Evolutionary conservation across 495 filamentous ascomycete genomes (phyloP).

Genomic region (Endocarpon pusillum): DNA sequence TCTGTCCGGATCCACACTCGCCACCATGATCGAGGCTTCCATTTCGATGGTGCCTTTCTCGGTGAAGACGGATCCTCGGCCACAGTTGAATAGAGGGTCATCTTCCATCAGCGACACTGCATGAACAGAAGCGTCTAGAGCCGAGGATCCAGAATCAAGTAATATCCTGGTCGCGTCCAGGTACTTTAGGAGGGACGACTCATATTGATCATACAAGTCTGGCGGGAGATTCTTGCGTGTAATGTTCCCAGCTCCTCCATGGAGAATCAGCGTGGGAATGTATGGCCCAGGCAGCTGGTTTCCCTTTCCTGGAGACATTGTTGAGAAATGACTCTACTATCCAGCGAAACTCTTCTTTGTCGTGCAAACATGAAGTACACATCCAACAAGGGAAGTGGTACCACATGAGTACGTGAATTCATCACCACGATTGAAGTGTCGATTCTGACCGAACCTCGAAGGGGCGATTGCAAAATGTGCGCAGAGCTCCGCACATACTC

Average conservation of each 20-base stretch:
- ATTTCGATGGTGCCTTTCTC: conserved; percentile 67
- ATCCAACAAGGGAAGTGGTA: no score
- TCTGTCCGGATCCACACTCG: conserved; percentile 13
- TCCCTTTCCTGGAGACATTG: no score
- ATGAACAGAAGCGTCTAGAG: conserved; percentile 56
- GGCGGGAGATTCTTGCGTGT: conserved; percentile 47
- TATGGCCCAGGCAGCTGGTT: no score
- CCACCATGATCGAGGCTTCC: conserved; percentile 84
- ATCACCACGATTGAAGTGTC: no score
- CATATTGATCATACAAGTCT: conserved; percentile 39
- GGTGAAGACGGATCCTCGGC: conserved; percentile 75
- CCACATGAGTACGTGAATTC: no score
- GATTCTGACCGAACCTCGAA: no score
- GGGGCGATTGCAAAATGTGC: no score
- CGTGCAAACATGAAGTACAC: no score
- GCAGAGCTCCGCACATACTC: no score
- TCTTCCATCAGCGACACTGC: conserved; percentile 68
- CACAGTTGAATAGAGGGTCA: conserved; percentile 71
- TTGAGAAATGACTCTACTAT: no score
- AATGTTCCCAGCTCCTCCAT: conserved; percentile 78
- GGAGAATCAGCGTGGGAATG: conserved; percentile 61
- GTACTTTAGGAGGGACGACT: conserved; percentile 45
- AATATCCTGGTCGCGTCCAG: conserved; percentile 27
- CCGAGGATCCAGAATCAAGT: conserved; percentile 28
- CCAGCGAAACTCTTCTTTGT: no score